phyloP scores from a whole-genome alignment of 2,329 filamentous ascomycete genomes.

The Fusarium sp. region DNA sequence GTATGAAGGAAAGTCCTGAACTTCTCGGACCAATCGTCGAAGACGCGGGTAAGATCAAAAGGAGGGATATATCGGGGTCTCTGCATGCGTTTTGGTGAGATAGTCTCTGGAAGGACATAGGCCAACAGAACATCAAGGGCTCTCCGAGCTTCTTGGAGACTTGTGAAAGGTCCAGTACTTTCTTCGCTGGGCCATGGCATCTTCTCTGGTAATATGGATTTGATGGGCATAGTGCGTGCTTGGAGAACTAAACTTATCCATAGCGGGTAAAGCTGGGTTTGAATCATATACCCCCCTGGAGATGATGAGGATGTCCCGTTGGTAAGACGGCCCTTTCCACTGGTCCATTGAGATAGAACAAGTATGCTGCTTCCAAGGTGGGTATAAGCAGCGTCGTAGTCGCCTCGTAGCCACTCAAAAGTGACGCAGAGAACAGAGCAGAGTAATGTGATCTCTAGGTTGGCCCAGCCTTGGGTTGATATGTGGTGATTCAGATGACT shows the following conservation, averaged over 20 bases:
- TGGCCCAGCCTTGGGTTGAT: slow-evolving; percentile 31
- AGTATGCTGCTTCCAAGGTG: not conserved
- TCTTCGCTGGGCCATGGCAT: not conserved
- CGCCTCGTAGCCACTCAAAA: slow-evolving; percentile 40
- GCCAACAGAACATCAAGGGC: slow-evolving; percentile 28
- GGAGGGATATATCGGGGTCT: not conserved
- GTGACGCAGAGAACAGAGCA: slow-evolving; percentile 40
- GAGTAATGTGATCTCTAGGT: slow-evolving; percentile 34
- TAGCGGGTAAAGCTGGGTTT: not conserved
- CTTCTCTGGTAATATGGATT: slow-evolving; percentile 5
- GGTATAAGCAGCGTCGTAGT: slow-evolving; percentile 27
- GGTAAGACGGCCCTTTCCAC: not conserved
- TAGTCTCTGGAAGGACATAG: slow-evolving; percentile 23
- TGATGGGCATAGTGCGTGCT: slow-evolving; percentile 23
- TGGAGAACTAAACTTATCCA: slow-evolving; percentile 36
- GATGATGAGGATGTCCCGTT: slow-evolving; percentile 6
- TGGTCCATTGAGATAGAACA: slow-evolving; percentile 24
- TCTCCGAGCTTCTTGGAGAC: slow-evolving; percentile 21
- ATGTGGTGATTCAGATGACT: slow-evolving; percentile 34
- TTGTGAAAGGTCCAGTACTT: slow-evolving; percentile 1
- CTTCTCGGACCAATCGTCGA: slow-evolving; percentile 19
- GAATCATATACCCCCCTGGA: too few species aligned
- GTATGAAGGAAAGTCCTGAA: slow-evolving; percentile 16
- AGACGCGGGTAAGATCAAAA: slow-evolving; percentile 3
- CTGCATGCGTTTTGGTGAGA: not conserved